Evolutionary conservation across 805 yeast species (phyloP), one percentile per base, ranked within the genome.

Genomic region (Alloascoidea africana): DNA sequence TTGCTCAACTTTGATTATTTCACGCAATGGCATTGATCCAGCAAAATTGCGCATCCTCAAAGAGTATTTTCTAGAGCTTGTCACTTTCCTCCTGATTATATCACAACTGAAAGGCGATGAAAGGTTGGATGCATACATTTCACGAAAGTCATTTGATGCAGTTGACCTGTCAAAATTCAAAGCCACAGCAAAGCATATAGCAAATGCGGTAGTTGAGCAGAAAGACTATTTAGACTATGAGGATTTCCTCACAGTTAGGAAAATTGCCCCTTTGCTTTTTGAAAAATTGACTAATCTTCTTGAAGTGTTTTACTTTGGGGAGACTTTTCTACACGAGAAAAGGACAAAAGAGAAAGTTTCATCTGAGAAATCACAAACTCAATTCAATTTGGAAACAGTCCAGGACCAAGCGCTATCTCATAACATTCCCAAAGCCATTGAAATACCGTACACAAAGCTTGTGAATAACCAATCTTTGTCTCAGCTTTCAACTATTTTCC

Each of bases 401-500:
- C 11, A n/a, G 5, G 14, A 8, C 5, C 11, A 6, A 8, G 8
- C 34, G 6, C 8, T 16, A 14, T 6, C 34, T 14, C 14, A 32
- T 32, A 6, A 14, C 5, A 32, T 14, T 5, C 5, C 5, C n/a
- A 16, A 32, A 8, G n/a, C n/a, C n/a, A n/a, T n/a, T n/a, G n/a
- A n/a, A n/a, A n/a, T n/a, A 11, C 30, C 11, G n/a, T n/a, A 23
- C n/a, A 8, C 14, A 14, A 32, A 32, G 16, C 18, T 6, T 8
- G 18, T 8, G 5, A 14, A 18, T 6, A 14, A 16, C n/a, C 36
- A 46, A 4, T 32, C 47, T 3, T 44, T 68, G 3, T 46, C 74
- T 0, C 55, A 59, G 33, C 38, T 70, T 15, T 51, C 66, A 1
- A 50, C 62, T 1, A 44, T 62, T 8, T 39, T 66, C 1, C 60